Base-by-base conservation (phyloP, 164 flowering plant genomes). In the Malania oleifera region DNA sequence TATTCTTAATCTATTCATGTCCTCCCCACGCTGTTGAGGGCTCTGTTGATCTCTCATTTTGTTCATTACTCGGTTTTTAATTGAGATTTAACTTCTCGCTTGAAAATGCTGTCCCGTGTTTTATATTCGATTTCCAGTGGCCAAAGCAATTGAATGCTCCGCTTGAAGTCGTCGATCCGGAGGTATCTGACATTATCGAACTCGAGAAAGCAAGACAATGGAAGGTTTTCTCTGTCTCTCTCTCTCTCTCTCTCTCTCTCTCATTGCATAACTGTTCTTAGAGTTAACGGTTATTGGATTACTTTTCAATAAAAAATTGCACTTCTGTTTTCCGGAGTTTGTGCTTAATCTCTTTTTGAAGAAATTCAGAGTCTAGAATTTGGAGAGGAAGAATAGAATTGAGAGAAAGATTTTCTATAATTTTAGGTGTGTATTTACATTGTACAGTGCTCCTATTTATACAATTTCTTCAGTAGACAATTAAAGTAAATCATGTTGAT, bases 131-230 rank as follows among this genome's bases (percentile, higher is more conserved):
- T n/a, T n/a, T 72, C 20, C 96, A 95, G 96, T 95, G 98, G 99
- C 87, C 95, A 1, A 95, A 89, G 73, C 99, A 95, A 66, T 63
- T 95, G 69, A 95, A 95, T 74, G 84, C 85, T 38, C 81, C 99
- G 0, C 80, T 95, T 3, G 87, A 81, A 66, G 92, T 27, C 0
- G 81, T 91, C 18, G 99, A 95, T 70, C 99, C 98, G 1, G 98
- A 87, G 70, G 84, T 95, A 61, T 86, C 96, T 14, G 79, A 95
- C 68, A 95, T 95, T 44, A 91, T 95, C 54, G 99, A 95, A 81
- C 98, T 57, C 35, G 99, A 95, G 71, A 95, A 95, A 67, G 89
- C 99, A 0, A 77, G 97, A 41, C 99, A 95, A 78, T 95, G 99
- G 97, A 95, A 95, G 96, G 99, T 95, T 48, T 12, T 1, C 9